Evolutionary conservation across 305 asterid species (phyloP).

Genomic region (Solanum chacoense): DNA sequence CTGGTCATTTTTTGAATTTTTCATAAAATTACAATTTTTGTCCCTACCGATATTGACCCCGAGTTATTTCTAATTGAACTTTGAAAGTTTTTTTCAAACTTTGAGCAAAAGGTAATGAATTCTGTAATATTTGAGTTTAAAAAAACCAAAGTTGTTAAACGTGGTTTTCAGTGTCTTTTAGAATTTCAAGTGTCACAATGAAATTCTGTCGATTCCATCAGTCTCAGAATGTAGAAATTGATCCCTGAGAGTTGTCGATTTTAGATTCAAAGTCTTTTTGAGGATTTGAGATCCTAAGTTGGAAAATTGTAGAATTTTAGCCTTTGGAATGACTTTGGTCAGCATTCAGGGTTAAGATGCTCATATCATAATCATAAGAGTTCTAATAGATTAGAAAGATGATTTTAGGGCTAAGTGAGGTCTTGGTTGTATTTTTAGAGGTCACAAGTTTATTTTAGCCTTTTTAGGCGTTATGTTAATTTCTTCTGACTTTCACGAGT

Average conservation of each 20-base stretch:
- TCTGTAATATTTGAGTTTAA: neutral
- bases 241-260: neutral
- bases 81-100: neutral
- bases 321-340: neutral
- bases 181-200: neutral
- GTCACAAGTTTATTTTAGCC: neutral
- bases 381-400: neutral
- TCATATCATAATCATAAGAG: neutral
- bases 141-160: neutral
- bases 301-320: neutral
- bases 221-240: neutral
- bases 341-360: neutral
- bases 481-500: neutral
- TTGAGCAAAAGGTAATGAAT: neutral
- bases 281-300: neutral
- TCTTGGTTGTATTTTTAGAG: neutral
- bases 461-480: no score
- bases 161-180: neutral
- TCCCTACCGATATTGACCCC: neutral
- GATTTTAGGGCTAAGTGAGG: neutral
- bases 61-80: neutral
- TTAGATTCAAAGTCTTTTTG: neutral
- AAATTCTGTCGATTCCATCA: neutral
- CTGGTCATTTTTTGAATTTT: neutral
- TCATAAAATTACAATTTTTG: neutral